Evolutionary conservation across 805 yeast genomes (phyloP).

Genomic region (Metschnikowia picachoensis): DNA sequence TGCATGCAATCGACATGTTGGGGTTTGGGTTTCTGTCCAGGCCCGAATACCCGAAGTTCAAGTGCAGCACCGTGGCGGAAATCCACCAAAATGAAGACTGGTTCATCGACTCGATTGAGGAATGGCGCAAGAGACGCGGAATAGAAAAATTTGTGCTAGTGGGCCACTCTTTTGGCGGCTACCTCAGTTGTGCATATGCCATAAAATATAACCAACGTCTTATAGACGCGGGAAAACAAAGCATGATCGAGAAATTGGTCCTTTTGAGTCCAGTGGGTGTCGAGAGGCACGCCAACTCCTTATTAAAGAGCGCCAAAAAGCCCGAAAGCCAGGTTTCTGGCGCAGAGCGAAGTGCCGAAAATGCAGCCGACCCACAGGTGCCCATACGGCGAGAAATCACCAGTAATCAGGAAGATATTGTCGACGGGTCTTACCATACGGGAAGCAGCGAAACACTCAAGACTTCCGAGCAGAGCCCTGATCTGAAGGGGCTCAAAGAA

Average conservation of each 20-base stretch:
- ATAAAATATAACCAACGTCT: constrained; percentile 35
- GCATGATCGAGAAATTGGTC: constrained; percentile 34
- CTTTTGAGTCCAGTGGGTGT: constrained; percentile 43
- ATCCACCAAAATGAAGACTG: constrained; percentile 38
- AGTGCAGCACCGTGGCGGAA: constrained; percentile 30
- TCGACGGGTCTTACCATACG: constrained; percentile 16
- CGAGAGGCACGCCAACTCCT: constrained; percentile 32
- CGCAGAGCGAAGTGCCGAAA: constrained; percentile 13
- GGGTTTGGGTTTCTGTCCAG: constrained; percentile 71
- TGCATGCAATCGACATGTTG: constrained; percentile 68
- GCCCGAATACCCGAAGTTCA: constrained; percentile 40
- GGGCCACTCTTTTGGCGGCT: constrained; percentile 47
- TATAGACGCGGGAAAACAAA: constrained; percentile 16
- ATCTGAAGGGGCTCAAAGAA: neutral
- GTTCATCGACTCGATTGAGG: constrained; percentile 42
- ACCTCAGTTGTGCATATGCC: constrained; percentile 40
- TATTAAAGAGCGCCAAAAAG: constrained; percentile 20
- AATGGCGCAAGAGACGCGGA: constrained; percentile 38
- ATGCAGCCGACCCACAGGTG: constrained; percentile 14
- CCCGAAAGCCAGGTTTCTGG: constrained; percentile 11
- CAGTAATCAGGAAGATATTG: constrained; percentile 26
- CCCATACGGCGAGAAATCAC: constrained; percentile 17
- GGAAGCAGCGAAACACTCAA: neutral
- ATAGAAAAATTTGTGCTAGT: constrained; percentile 33
- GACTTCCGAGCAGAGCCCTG: neutral